Conservation (phyloP, 352 stramenopile species). For the Globisporangium heterothallicum region DNA sequence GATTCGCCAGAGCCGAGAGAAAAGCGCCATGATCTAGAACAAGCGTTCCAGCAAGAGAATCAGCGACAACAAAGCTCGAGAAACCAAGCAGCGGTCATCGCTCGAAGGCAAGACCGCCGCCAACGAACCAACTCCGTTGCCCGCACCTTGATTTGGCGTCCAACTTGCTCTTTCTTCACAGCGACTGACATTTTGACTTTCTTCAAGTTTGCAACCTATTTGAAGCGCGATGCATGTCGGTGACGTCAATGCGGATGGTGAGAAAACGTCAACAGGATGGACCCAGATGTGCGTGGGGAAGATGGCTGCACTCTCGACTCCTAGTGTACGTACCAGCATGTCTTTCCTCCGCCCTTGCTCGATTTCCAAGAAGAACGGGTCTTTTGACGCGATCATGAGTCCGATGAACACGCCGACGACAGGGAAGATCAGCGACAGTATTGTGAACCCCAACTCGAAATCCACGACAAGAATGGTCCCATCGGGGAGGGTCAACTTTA, state of each 20-base stretch:
- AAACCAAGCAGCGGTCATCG: too few species aligned
- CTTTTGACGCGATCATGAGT: slow-evolving; percentile 43
- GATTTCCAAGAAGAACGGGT: slow-evolving; percentile 56
- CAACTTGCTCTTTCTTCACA: slow-evolving; percentile 12
- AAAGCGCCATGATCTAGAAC: slow-evolving; percentile 36
- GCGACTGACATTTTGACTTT: slow-evolving; percentile 14
- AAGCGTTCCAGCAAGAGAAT: neutral
- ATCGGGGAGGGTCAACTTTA: slow-evolving; percentile 27
- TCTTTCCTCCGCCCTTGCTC: slow-evolving; percentile 38
- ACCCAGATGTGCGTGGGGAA: too few species aligned
- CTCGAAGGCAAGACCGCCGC: neutral
- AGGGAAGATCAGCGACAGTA: slow-evolving; percentile 53
- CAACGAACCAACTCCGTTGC: neutral
- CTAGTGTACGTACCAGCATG: slow-evolving; percentile 2
- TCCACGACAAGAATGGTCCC: slow-evolving; percentile 31
- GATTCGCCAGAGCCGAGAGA: slow-evolving; percentile 45
- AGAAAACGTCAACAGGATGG: too few species aligned
- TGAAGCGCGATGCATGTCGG: neutral
- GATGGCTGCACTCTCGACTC: neutral
- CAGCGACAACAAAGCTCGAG: neutral
- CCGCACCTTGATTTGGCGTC: slow-evolving; percentile 14
- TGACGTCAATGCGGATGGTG: too few species aligned
- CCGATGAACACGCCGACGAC: slow-evolving; percentile 48
- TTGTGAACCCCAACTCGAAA: slow-evolving; percentile 49
- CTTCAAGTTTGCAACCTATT: slow-evolving; percentile 7